Evolutionary conservation across 2,329 filamentous ascomycete species (phyloP).

Genomic region (Colletotrichum caudatum): DNA sequence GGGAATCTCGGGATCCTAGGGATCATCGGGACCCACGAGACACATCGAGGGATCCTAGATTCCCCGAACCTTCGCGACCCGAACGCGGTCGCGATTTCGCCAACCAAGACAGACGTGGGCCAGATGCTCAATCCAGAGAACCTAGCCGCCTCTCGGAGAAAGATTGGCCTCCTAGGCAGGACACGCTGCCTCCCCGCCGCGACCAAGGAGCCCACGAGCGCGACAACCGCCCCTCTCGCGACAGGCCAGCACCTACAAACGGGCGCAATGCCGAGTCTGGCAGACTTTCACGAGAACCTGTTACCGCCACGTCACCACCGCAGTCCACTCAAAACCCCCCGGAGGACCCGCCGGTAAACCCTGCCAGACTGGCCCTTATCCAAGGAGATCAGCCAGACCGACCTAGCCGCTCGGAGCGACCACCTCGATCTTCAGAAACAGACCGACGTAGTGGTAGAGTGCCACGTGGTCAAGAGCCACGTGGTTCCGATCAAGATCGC

Average conservation of each 20-base stretch:
- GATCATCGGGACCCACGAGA: slow-evolving; percentile 51
- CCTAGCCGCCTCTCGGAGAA: slow-evolving; percentile 53
- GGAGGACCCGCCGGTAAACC: slow-evolving; percentile 65
- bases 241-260: slow-evolving; percentile 49
- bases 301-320: slow-evolving; percentile 43
- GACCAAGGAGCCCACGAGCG: slow-evolving; percentile 55
- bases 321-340: slow-evolving; percentile 48
- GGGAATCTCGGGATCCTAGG: slow-evolving; percentile 38
- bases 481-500: slow-evolving; percentile 47
- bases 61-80: slow-evolving; percentile 56
- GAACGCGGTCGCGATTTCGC: slow-evolving; percentile 58
- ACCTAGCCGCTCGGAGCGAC: slow-evolving; percentile 30
- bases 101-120: slow-evolving; percentile 56
- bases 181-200: slow-evolving; percentile 52
- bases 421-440: slow-evolving; percentile 30
- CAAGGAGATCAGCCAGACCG: slow-evolving; percentile 49
- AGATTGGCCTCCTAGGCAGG: slow-evolving; percentile 50
- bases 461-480: slow-evolving; percentile 45
- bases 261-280: slow-evolving; percentile 46
- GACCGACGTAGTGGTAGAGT: slow-evolving; percentile 37
- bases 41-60: slow-evolving; percentile 50
- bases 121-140: slow-evolving; percentile 54
- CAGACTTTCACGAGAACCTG: slow-evolving; percentile 46
- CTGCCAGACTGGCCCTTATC: slow-evolving; percentile 65
- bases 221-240: slow-evolving; percentile 48